Percentiles rank a stretch among this genome's conserved stretches.
Conservation (phyloP, 306 rosid genomes). For the Inga oerstediana region DNA sequence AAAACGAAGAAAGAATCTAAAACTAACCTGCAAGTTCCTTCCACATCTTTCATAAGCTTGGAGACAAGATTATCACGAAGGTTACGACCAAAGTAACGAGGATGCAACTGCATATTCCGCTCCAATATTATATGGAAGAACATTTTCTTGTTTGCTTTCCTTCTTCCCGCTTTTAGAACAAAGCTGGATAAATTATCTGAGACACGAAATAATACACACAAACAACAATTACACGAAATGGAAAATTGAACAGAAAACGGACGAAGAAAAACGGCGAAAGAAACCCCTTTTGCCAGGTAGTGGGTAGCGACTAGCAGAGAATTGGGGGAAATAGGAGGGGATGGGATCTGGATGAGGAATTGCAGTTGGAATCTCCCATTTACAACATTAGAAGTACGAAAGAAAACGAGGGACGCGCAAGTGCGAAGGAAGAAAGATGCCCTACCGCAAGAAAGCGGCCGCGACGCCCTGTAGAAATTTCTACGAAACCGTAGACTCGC, state of each 20-base stretch:
- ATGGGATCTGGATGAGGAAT: constrained; percentile 5
- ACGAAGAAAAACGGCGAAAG: not conserved
- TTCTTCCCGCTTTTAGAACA: not conserved
- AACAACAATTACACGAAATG: not conserved
- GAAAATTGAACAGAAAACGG: not conserved
- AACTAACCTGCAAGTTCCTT: constrained; percentile 90
- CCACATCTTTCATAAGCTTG: constrained; percentile 98
- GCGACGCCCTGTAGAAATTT: not conserved
- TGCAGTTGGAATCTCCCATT: not conserved
- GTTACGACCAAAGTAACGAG: constrained; percentile 91
- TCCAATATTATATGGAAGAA: constrained; percentile 94
- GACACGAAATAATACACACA: not conserved
- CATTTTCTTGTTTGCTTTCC: constrained; percentile 41
- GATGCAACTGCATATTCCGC: constrained; percentile 96
- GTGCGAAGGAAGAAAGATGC: not conserved
- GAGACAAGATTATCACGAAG: constrained; percentile 83
- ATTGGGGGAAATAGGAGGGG: not conserved
- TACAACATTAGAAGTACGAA: not conserved
- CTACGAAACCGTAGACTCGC: not conserved
- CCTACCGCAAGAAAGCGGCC: not conserved
- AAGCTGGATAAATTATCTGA: not conserved
- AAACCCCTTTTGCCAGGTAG: not conserved
- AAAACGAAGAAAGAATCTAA: not conserved
- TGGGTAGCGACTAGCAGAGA: not conserved
- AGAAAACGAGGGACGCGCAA: not conserved